Percentiles rank a stretch among this genome's conserved stretches.
These are phyloP conservation scores for Cardamine occulta DNA, from an alignment of 345 rosid species.

Conservation along the genomic window DNA sequence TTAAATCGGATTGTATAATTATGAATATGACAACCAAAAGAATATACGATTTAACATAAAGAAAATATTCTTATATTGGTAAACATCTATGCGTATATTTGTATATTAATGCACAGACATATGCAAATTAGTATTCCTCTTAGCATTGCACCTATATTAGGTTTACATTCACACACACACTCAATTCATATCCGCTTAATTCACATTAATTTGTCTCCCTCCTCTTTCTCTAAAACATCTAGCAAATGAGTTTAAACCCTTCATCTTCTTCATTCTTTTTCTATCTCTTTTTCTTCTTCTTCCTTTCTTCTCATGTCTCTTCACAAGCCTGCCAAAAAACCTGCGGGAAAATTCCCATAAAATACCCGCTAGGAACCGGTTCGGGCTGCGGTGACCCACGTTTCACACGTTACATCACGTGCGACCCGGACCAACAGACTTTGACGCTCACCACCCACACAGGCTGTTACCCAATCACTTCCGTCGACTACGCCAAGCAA, in stretches of 20 bases:
- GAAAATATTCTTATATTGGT: neutral
- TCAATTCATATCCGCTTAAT: constrained; percentile 1
- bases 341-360: constrained; percentile 65
- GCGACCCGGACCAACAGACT: constrained; percentile 55
- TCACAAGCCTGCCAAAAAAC: constrained; percentile 68
- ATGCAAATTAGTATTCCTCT: constrained; percentile 12
- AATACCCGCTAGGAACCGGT: constrained; percentile 83
- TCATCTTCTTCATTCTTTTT: constrained; percentile 5
- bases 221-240: constrained; percentile 7
- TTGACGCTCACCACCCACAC: constrained; percentile 76
- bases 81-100: neutral
- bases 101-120: constrained; percentile 10
- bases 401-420: constrained; percentile 65
- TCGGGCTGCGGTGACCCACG: constrained; percentile 87
- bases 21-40: constrained; percentile 1
- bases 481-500: constrained; percentile 70
- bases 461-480: constrained; percentile 70
- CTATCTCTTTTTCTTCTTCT: neutral
- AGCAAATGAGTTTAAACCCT: constrained; percentile 24
- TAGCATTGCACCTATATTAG: constrained; percentile 26
- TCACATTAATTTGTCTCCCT: neutral
- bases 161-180: constrained; percentile 7
- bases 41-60: constrained; percentile 6
- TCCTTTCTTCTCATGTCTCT: constrained; percentile 47
- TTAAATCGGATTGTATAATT: neutral